Conservation (phyloP, 2,329 filamentous ascomycete species). For the Talaromyces albobiverticillius region DNA sequence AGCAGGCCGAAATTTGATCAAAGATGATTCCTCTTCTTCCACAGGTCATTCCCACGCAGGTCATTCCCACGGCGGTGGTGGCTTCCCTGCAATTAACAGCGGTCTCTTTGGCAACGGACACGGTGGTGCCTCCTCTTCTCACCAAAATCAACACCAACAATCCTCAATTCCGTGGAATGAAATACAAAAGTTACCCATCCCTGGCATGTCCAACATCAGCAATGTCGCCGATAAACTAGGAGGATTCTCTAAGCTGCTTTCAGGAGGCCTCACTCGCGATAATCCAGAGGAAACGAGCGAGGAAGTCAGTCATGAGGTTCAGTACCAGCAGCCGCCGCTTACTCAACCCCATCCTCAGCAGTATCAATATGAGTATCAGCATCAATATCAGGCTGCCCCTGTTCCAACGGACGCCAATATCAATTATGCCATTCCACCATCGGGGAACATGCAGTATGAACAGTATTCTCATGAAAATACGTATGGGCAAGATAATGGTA, state of each 20-base stretch:
- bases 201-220: slow-evolving; percentile 36
- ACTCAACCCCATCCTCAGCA: slow-evolving; percentile 5
- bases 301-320: slow-evolving; percentile 23
- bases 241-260: slow-evolving; percentile 12
- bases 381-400: slow-evolving; percentile 2
- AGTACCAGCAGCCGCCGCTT: slow-evolving; percentile 14
- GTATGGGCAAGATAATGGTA: slow-evolving; percentile 4
- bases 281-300: slow-evolving; percentile 17
- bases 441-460: slow-evolving; percentile 17
- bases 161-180: slow-evolving; percentile 27
- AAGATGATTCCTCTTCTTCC: slow-evolving; percentile 22
- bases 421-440: neutral
- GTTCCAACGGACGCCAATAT: neutral
- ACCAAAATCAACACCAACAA: slow-evolving; percentile 25
- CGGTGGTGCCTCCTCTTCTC: slow-evolving; percentile 19
- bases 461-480: slow-evolving; percentile 11
- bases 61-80: slow-evolving; percentile 32
- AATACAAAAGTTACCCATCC: slow-evolving; percentile 33
- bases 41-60: slow-evolving; percentile 32
- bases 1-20: slow-evolving; percentile 72
- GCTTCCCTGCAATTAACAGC: slow-evolving; percentile 25
- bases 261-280: slow-evolving; percentile 7
- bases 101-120: slow-evolving; percentile 13
- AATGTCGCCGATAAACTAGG: slow-evolving; percentile 22
- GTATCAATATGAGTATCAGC: slow-evolving; percentile 10